phyloP scores from a whole-genome alignment of 768 basidiomycete species.

The Cyclocybe aegerita region DNA sequence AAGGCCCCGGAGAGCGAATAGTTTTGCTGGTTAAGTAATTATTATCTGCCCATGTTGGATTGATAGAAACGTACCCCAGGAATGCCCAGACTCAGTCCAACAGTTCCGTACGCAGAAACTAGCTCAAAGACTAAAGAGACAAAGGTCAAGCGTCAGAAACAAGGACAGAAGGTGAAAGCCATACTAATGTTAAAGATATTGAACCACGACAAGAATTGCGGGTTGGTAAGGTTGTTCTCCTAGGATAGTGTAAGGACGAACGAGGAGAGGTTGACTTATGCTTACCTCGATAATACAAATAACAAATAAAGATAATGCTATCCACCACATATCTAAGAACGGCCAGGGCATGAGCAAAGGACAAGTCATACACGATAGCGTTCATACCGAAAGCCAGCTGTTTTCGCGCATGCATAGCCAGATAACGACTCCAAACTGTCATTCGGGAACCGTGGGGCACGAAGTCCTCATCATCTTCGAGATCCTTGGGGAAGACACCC shows the following conservation, averaged over 20 bases:
- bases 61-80: conserved; percentile 55
- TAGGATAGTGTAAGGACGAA: conserved; percentile 21
- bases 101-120: conserved; percentile 84
- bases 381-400: conserved; percentile 86
- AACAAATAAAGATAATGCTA: conserved; percentile 80
- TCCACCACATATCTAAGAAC: conserved; percentile 91
- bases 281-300: conserved; percentile 92
- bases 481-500: conserved; percentile 66
- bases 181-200: conserved; percentile 78
- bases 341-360: background rate
- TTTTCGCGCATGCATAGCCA: conserved; percentile 78
- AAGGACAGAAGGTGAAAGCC: conserved; percentile 21
- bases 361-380: background rate
- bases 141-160: background rate
- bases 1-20: conserved; percentile 82
- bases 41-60: background rate
- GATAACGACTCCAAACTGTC: conserved; percentile 72
- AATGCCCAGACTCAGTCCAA: conserved; percentile 89
- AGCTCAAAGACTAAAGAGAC: conserved; percentile 70
- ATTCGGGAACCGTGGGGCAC: conserved; percentile 46
- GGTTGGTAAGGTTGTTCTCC: conserved; percentile 59
- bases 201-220: conserved; percentile 65
- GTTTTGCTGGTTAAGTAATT: conserved; percentile 53
- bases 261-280: background rate
- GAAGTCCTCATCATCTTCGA: conserved; percentile 45